Conservation (phyloP, 495 filamentous ascomycete genomes). For the Aspergillus conjunctus region DNA sequence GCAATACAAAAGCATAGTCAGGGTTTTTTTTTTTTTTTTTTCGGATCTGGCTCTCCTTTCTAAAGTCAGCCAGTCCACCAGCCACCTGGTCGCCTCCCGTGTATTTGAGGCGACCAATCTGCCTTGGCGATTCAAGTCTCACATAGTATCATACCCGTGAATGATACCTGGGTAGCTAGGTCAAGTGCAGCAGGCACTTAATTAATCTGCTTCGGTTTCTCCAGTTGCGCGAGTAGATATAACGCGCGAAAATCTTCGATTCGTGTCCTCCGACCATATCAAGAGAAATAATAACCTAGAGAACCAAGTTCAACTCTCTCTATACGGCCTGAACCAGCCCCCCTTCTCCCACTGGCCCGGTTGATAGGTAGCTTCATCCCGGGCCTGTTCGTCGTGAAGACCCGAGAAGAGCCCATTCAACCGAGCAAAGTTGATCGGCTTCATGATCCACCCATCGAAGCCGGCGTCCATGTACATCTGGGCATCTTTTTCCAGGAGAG, state of each 20-base stretch:
- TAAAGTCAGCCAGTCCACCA: no score
- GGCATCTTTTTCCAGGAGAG: slow-evolving; percentile 70
- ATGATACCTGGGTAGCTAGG: no score
- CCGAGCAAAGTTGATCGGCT: slow-evolving; percentile 70
- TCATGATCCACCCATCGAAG: slow-evolving; percentile 90
- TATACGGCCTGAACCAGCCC: slow-evolving; percentile 59
- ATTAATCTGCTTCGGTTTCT: no score
- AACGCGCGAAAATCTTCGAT: background rate
- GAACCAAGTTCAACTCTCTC: background rate
- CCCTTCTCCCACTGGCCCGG: slow-evolving; percentile 70
- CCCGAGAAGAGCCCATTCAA: slow-evolving; percentile 60
- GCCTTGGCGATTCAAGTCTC: no score
- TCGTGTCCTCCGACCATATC: background rate
- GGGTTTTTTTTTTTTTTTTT: no score
- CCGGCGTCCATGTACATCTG: slow-evolving; percentile 75
- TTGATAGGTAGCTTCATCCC: slow-evolving; percentile 55
- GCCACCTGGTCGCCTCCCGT: no score
- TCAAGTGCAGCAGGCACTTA: no score
- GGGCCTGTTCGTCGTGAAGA: slow-evolving; percentile 51
- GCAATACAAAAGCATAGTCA: no score
- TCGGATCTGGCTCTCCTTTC: no score
- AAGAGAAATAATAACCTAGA: background rate
- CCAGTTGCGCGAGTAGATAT: no score
- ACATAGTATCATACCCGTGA: no score
- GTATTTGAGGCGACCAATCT: no score